phyloP scores from a whole-genome alignment of 768 basidiomycete species.

The Amanita phalloides region DNA sequence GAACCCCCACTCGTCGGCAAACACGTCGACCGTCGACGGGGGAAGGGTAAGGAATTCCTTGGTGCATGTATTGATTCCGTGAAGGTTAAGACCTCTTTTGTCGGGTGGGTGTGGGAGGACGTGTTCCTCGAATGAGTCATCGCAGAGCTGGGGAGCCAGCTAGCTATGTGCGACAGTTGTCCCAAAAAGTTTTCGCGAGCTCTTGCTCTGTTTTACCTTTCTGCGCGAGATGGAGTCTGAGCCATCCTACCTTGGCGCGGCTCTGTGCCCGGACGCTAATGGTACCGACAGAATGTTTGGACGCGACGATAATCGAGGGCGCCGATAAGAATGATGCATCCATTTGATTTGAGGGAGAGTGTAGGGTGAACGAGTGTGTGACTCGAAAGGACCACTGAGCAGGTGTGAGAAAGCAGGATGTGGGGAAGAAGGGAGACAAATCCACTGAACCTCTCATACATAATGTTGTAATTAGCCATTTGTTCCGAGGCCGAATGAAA shows the following conservation, averaged over 20 bases:
- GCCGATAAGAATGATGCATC: slow-evolving; percentile 93
- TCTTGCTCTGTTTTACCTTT: slow-evolving; percentile 62
- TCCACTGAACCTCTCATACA: slow-evolving; percentile 96
- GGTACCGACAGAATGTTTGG: slow-evolving; percentile 83
- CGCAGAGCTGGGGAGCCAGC: slow-evolving; percentile 62
- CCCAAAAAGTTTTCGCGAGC: slow-evolving; percentile 67
- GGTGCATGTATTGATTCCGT: slow-evolving; percentile 74
- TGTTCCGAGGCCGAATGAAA: no score
- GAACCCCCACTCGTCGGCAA: slow-evolving; percentile 89
- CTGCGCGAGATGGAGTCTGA: slow-evolving; percentile 50
- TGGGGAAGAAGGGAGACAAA: slow-evolving; percentile 18
- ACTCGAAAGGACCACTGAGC: slow-evolving; percentile 57
- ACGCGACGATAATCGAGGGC: slow-evolving; percentile 84
- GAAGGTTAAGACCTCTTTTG: slow-evolving; percentile 83
- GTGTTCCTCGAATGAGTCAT: slow-evolving; percentile 96
- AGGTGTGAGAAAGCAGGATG: neutral
- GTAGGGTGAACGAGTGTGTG: slow-evolving; percentile 68
- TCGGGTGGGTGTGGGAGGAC: slow-evolving; percentile 78
- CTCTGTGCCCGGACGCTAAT: slow-evolving; percentile 30
- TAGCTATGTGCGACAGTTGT: slow-evolving; percentile 31
- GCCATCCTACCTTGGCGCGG: slow-evolving; percentile 86
- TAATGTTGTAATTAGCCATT: no score
- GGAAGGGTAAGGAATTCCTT: slow-evolving; percentile 63
- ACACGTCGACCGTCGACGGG: slow-evolving; percentile 55
- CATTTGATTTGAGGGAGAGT: slow-evolving; percentile 92